Conservation (phyloP, 2,329 filamentous ascomycete genomes). For the Trichocomaceae sp. region DNA sequence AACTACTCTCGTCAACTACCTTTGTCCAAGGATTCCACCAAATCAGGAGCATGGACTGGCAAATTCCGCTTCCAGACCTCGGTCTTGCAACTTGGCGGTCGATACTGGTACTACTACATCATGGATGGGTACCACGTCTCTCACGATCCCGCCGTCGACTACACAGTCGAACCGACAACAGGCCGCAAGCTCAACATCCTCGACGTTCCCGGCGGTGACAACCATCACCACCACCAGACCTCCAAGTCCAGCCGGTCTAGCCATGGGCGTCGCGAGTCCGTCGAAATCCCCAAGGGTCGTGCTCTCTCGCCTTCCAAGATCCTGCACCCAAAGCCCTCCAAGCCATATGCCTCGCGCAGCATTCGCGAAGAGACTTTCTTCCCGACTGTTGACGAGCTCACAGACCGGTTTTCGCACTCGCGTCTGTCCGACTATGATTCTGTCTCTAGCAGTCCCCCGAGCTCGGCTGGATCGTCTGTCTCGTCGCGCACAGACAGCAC, state of each 20-base stretch:
- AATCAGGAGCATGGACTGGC: slow-evolving; percentile 88
- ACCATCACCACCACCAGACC: slow-evolving; percentile 2
- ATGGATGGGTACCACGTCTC: slow-evolving; percentile 98
- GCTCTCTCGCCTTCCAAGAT: slow-evolving; percentile 84
- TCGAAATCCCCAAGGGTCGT: slow-evolving; percentile 79
- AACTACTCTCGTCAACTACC: slow-evolving; percentile 92
- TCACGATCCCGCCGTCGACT: slow-evolving; percentile 85
- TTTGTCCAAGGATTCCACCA: slow-evolving; percentile 80
- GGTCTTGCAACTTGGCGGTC: slow-evolving; percentile 77
- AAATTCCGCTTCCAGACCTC: slow-evolving; percentile 91
- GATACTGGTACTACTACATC: slow-evolving; percentile 99
- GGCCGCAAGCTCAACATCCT: slow-evolving; percentile 96
- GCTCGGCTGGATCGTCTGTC: slow-evolving; percentile 58
- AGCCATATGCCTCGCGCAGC: slow-evolving; percentile 78
- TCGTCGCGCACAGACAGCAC: slow-evolving; percentile 65
- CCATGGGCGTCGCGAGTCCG: slow-evolving; percentile 42
- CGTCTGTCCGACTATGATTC: slow-evolving; percentile 66
- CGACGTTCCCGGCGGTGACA: slow-evolving; percentile 65
- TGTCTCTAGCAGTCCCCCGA: slow-evolving; percentile 68
- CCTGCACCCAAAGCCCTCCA: slow-evolving; percentile 80
- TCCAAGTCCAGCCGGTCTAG: slow-evolving; percentile 31
- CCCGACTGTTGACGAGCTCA: slow-evolving; percentile 70
- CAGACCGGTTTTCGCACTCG: slow-evolving; percentile 65
- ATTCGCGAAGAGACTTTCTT: slow-evolving; percentile 73
- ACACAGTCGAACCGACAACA: slow-evolving; percentile 90